Conservation (phyloP, 306 rosid species). For the Canavalia ensiformis region DNA sequence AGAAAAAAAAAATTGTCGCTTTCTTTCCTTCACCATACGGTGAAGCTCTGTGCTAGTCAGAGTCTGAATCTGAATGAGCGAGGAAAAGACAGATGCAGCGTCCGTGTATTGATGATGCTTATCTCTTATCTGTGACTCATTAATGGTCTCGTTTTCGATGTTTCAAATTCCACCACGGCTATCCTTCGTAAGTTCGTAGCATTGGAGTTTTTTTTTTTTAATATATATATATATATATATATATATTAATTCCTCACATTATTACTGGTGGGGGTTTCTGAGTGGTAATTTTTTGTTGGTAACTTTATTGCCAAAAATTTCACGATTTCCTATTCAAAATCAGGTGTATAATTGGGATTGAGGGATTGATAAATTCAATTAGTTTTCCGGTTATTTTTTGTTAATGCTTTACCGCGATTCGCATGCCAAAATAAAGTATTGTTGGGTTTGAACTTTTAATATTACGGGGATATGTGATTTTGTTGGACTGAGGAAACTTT, state of each 20-base stretch:
- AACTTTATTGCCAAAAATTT: neutral
- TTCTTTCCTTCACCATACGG: neutral
- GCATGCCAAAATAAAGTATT: slow-evolving; percentile 5
- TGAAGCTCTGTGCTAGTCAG: neutral
- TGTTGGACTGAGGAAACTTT: neutral
- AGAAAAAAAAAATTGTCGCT: neutral
- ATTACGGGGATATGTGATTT: neutral
- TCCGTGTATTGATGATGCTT: slow-evolving; percentile 29
- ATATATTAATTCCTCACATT: neutral
- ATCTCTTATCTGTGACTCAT: slow-evolving; percentile 23
- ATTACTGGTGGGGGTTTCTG: neutral
- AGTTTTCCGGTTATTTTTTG: neutral
- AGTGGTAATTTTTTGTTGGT: neutral
- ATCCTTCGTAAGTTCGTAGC: neutral
- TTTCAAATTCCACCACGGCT: neutral
- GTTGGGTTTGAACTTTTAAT: slow-evolving; percentile 27
- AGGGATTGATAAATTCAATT: slow-evolving; percentile 20
- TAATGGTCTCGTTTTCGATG: slow-evolving; percentile 18
- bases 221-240: too few relatives aligned
- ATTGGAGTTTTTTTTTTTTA: too few relatives aligned
- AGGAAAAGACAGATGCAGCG: neutral
- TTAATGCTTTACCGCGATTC: slow-evolving; percentile 29
- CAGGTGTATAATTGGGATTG: neutral
- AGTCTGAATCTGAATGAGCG: slow-evolving; percentile 19
- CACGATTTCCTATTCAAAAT: neutral